These are phyloP conservation scores for Vachellia pachyceras DNA, from an alignment of 306 rosid genomes.

Conservation along the genomic window DNA sequence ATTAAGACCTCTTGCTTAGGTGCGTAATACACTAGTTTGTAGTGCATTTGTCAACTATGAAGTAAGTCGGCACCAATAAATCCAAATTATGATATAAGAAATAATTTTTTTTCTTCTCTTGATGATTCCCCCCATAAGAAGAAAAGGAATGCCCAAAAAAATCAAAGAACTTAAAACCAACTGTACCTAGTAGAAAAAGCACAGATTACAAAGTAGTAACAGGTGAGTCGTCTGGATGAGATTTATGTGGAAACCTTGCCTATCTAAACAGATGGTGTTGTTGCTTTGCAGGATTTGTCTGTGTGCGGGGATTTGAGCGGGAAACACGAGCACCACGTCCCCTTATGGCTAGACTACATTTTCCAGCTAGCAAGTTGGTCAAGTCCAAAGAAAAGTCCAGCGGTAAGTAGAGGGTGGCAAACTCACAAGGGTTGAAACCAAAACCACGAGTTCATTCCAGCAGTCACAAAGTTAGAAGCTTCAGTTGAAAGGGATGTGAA, in stretches of 20 bases:
- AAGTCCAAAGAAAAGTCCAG: conserved; percentile 47
- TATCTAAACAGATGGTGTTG: conserved; percentile 29
- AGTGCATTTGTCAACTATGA: not conserved
- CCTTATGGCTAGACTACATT: conserved; percentile 72
- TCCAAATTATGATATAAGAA: not conserved
- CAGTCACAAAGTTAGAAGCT: conserved; percentile 24
- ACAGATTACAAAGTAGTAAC: not conserved
- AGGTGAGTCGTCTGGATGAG: not conserved
- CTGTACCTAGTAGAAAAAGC: conserved; percentile 6
- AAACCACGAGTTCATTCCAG: conserved; percentile 25
- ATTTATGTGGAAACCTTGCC: conserved; percentile 1
- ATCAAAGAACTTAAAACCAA: not conserved
- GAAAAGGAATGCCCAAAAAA: not conserved
- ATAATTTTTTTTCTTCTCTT: not conserved
- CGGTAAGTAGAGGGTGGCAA: conserved; percentile 18
- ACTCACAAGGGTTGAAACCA: conserved; percentile 24
- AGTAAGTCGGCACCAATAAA: not conserved
- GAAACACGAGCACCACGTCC: conserved; percentile 79
- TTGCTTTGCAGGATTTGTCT: conserved; percentile 75
- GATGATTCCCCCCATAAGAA: not conserved
- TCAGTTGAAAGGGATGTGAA: conserved; percentile 23
- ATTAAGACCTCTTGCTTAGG: not conserved
- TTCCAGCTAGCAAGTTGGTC: conserved; percentile 71
- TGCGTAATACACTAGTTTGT: not conserved
- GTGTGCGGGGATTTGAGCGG: conserved; percentile 87